A percentile compares a stretch with the other conserved stretches of the same genome.
These are phyloP conservation scores for Bimuria novae-zelandiae DNA, from an alignment of 2,329 filamentous ascomycete species.

Conservation along the genomic window DNA sequence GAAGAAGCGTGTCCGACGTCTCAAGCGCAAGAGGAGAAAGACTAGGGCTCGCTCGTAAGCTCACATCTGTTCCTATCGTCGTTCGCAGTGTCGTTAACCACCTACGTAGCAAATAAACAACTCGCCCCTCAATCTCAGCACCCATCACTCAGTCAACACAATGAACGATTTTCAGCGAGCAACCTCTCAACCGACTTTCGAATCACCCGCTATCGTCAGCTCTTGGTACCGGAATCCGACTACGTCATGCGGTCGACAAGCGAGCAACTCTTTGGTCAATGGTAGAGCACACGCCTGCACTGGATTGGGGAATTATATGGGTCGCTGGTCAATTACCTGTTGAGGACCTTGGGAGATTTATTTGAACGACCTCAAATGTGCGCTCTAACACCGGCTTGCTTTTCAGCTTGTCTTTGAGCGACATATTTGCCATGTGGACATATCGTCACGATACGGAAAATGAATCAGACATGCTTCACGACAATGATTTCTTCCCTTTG, in stretches of 20 bases:
- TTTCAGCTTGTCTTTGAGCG: slow-evolving; percentile 42
- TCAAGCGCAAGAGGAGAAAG: slow-evolving; percentile 99
- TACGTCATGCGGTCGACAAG: slow-evolving; percentile 34
- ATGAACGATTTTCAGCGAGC: slow-evolving; percentile 31
- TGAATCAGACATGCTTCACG: slow-evolving; percentile 44
- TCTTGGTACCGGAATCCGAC: slow-evolving; percentile 23
- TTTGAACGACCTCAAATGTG: slow-evolving; percentile 36
- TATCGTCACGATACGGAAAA: slow-evolving; percentile 31
- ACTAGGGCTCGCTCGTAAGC: slow-evolving; percentile 94
- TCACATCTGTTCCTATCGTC: slow-evolving; percentile 25
- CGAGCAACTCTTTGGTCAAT: slow-evolving; percentile 28
- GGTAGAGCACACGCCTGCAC: slow-evolving; percentile 31
- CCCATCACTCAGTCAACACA: slow-evolving; percentile 33
- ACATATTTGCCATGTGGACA: slow-evolving; percentile 43
- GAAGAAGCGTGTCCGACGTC: slow-evolving; percentile 99
- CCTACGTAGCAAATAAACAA: slow-evolving; percentile 53
- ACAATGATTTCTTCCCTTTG: slow-evolving; percentile 23
- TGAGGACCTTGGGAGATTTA: slow-evolving; percentile 42
- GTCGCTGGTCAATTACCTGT: slow-evolving; percentile 43
- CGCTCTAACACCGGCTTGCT: slow-evolving; percentile 46
- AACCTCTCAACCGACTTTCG: slow-evolving; percentile 26
- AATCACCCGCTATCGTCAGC: slow-evolving; percentile 24
- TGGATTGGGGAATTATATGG: slow-evolving; percentile 31
- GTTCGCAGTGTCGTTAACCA: slow-evolving; percentile 16
- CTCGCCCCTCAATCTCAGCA: slow-evolving; percentile 51